Percentiles rank a stretch among this genome's conserved stretches.
Conservation (phyloP, 129 eudicot genomes). For the Flaveria brownii region DNA sequence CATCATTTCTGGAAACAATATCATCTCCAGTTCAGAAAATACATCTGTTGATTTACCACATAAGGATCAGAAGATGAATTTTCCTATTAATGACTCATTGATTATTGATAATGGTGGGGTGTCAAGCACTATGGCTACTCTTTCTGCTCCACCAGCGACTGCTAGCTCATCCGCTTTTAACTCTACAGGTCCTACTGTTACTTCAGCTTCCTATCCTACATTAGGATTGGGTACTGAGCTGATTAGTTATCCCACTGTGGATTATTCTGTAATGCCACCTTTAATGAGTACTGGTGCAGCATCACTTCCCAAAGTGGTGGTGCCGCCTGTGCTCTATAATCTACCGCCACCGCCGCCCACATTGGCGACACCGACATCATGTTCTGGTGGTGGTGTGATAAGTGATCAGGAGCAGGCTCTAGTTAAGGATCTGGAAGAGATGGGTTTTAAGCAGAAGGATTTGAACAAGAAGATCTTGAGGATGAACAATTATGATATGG, state of each 20-base stretch:
- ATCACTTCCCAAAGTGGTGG: slow-evolving; percentile 9
- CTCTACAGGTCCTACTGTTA: not conserved
- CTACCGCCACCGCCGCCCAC: not conserved
- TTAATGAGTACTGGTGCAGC: slow-evolving; percentile 1
- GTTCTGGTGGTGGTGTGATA: slow-evolving; percentile 2
- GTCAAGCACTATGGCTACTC: not conserved
- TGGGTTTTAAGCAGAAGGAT: slow-evolving; percentile 73
- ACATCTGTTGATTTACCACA: slow-evolving; percentile 26
- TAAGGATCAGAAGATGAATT: slow-evolving; percentile 52
- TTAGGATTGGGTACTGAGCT: slow-evolving; percentile 19
- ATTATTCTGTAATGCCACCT: slow-evolving; percentile 35
- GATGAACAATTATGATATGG: slow-evolving; percentile 58
- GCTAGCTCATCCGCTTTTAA: not conserved
- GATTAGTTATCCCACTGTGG: slow-evolving; percentile 43
- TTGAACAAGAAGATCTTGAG: slow-evolving; percentile 63
- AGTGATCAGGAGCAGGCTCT: slow-evolving; percentile 51
- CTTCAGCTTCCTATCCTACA: slow-evolving; percentile 19
- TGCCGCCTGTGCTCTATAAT: not conserved
- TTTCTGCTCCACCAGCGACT: slow-evolving; percentile 16
- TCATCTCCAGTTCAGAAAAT: slow-evolving; percentile 20
- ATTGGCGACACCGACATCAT: slow-evolving; percentile 7
- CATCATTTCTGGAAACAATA: slow-evolving; percentile 19
- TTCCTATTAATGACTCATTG: slow-evolving; percentile 67
- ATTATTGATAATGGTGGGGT: slow-evolving; percentile 39
- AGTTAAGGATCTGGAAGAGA: slow-evolving; percentile 58